phyloP scores from a whole-genome alignment of 2,329 filamentous ascomycete species.

The Hypoxylon rubiginosum region DNA sequence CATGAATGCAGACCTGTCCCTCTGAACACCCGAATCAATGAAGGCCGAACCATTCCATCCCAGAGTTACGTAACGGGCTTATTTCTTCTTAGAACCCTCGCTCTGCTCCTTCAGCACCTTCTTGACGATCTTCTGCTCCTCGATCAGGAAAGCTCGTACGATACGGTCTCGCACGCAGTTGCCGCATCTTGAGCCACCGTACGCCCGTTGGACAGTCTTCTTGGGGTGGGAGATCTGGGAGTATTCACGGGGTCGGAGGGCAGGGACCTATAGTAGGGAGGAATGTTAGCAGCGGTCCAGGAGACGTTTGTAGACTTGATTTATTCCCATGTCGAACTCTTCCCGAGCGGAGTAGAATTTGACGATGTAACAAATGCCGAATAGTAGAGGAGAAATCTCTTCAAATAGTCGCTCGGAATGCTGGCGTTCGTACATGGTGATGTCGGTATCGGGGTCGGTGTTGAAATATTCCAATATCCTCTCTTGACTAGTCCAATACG shows the following conservation, averaged over 20 bases:
- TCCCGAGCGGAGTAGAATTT: neutral
- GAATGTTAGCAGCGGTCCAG: slow-evolving; percentile 48
- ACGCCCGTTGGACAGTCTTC: slow-evolving; percentile 99
- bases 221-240: slow-evolving; percentile 96
- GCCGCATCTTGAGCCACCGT: slow-evolving; percentile 97
- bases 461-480: slow-evolving; percentile 7
- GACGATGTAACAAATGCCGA: neutral
- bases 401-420: neutral
- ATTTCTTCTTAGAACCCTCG: slow-evolving; percentile 77
- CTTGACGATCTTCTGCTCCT: slow-evolving; percentile 99
- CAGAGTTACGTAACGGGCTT: slow-evolving; percentile 59
- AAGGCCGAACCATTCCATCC: slow-evolving; percentile 53
- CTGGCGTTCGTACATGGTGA: neutral
- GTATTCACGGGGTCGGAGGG: slow-evolving; percentile 98
- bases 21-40: slow-evolving; percentile 55
- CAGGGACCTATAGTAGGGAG: slow-evolving; percentile 76
- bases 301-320: neutral
- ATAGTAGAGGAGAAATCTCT: neutral
- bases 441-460: neutral
- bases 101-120: slow-evolving; percentile 99
- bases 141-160: slow-evolving; percentile 97
- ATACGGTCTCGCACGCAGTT: slow-evolving; percentile 99
- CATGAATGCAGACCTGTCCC: slow-evolving; percentile 53
- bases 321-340: neutral
- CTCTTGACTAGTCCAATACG: neutral